Percentiles rank a stretch among this genome's conserved stretches.
Evolutionary conservation across 228 moss, liverwort and hornwort species (phyloP).

Genomic region (Sphagnum magellanicum): DNA sequence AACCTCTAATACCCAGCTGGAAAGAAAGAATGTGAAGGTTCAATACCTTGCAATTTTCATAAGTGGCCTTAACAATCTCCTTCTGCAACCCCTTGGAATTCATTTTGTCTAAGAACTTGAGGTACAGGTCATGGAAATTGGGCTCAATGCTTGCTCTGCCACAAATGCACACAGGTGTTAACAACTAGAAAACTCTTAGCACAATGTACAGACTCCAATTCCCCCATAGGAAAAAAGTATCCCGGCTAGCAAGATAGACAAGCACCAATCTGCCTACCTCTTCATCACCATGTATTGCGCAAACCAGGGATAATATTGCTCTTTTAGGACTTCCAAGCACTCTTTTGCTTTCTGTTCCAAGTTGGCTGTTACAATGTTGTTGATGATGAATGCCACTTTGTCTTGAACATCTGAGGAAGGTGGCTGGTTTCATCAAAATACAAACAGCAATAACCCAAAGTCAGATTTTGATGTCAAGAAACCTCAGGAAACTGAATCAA

Average conservation of each 20-base stretch:
- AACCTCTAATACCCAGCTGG: no score
- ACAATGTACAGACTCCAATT: no score
- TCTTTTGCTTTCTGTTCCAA: slow-evolving; percentile 94
- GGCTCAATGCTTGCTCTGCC: slow-evolving; percentile 99
- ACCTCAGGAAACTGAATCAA: no score
- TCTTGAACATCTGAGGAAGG: slow-evolving; percentile 78
- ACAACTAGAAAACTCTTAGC: slow-evolving; percentile 2
- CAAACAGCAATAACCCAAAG: background rate
- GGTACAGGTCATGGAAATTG: slow-evolving; percentile 94
- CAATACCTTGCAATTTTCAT: slow-evolving; percentile 94
- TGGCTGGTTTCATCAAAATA: slow-evolving; percentile 28
- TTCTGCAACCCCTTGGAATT: slow-evolving; percentile 74
- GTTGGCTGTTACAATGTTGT: slow-evolving; percentile 91
- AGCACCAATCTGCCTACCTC: slow-evolving; percentile 33
- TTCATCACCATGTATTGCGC: slow-evolving; percentile 99
- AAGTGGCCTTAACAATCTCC: slow-evolving; percentile 91
- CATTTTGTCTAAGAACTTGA: slow-evolving; percentile 89
- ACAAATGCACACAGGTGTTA: slow-evolving; percentile 14
- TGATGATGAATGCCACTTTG: slow-evolving; percentile 96
- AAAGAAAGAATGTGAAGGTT: no score
- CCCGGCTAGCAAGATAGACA: background rate
- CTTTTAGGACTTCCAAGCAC: slow-evolving; percentile 76
- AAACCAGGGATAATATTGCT: slow-evolving; percentile 84
- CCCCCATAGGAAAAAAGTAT: no score
- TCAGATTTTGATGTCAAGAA: no score